Conservation (phyloP, 371 early-diverging fungal species). For the Mucor saturninus region DNA sequence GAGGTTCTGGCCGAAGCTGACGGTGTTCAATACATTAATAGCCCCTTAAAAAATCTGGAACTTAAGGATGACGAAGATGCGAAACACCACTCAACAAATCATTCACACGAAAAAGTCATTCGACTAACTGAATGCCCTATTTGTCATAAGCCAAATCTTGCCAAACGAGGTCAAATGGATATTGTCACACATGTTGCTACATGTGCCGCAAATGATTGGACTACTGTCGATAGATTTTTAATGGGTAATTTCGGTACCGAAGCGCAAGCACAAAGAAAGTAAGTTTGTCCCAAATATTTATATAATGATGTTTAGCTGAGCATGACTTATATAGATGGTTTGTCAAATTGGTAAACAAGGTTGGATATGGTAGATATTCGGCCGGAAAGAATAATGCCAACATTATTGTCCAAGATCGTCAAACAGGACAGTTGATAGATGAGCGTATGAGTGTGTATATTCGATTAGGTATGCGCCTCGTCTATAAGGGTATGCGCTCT, state of each 20-base stretch:
- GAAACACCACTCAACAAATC: neutral
- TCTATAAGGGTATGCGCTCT: conserved; percentile 68
- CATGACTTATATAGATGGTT: conserved; percentile 65
- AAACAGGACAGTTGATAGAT: conserved; percentile 75
- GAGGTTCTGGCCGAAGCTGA: conserved; percentile 32
- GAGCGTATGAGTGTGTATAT: conserved; percentile 87
- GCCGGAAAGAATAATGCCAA: conserved; percentile 77
- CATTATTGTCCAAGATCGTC: conserved; percentile 80
- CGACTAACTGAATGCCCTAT: conserved; percentile 72
- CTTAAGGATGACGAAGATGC: neutral
- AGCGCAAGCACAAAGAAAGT: conserved; percentile 72
- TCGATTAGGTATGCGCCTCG: conserved; percentile 80
- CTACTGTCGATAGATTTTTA: conserved; percentile 66
- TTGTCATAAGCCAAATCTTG: conserved; percentile 67
- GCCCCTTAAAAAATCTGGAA: conserved; percentile 15
- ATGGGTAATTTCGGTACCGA: conserved; percentile 83
- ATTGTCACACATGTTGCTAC: conserved; percentile 82
- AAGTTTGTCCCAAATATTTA: conserved; percentile 8
- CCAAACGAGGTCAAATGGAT: conserved; percentile 69
- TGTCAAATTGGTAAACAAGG: conserved; percentile 74
- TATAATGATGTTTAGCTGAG: neutral
- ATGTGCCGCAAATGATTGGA: conserved; percentile 69
- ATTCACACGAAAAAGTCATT: conserved; percentile 64
- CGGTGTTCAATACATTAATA: conserved; percentile 32
- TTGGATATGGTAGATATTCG: conserved; percentile 77